phyloP scores from a whole-genome alignment of 2,329 filamentous ascomycete species.

The Claviceps pazoutovae region DNA sequence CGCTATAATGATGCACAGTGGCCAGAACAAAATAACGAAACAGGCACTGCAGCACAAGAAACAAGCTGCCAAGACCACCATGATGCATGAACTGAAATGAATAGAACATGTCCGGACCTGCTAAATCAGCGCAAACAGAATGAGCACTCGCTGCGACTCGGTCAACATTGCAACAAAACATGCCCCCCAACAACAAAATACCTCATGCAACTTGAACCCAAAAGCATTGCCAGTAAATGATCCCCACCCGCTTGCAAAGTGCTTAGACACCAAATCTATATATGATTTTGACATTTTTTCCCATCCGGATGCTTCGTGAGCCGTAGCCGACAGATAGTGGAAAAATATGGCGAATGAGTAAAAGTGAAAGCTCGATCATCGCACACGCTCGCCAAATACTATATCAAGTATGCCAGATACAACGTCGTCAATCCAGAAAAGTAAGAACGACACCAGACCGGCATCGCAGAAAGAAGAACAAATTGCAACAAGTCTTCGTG shows the following conservation, averaged over 20 bases:
- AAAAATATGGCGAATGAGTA: constrained; percentile 11
- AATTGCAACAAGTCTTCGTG: constrained; percentile 12
- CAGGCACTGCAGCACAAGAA: constrained; percentile 7
- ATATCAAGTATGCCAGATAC: constrained; percentile 9
- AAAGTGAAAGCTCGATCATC: constrained; percentile 3
- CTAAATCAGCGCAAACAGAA: background rate
- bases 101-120: too few species aligned
- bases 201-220: constrained; percentile 23
- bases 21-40: constrained; percentile 2
- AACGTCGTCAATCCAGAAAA: background rate
- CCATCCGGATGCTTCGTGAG: constrained; percentile 30
- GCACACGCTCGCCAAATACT: constrained; percentile 9
- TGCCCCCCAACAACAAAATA: constrained; percentile 10
- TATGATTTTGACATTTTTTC: constrained; percentile 30
- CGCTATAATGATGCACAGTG: constrained; percentile 19
- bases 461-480: constrained; percentile 6
- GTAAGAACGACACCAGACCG: constrained; percentile 4
- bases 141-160: constrained; percentile 22
- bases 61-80: background rate
- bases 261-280: constrained; percentile 29
- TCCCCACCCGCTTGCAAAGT: constrained; percentile 15
- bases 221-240: constrained; percentile 14
- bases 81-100: too few species aligned
- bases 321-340: constrained; percentile 15
- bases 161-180: constrained; percentile 16